Base-by-base conservation (phyloP, 75 land plant species). In the Picea glauca region DNA sequence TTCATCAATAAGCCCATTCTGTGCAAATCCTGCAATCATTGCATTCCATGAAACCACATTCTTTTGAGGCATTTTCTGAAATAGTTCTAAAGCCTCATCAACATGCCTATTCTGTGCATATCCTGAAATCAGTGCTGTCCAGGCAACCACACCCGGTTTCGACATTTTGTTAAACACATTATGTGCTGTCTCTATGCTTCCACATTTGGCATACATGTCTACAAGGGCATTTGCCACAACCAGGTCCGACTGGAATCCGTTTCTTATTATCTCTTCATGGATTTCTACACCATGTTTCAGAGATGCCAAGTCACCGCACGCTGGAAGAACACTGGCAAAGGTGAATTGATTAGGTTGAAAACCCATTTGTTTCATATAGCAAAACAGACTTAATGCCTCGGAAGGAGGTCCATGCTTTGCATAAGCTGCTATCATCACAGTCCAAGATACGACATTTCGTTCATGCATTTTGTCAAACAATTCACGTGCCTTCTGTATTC, bases 11-110 rank as follows among this genome's bases (percentile, higher is more conserved):
- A 4, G 3, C 35, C 59, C 59, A 20, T 86, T 86, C 61, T 89
- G 86, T 33, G 85, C 87, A 58, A 87, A 90, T 32, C 84, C 88
- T 14, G 80, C 77, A 18, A 91, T 80, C 86, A 91, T 87, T 7
- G 89, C 81, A 70, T 87, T 91, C 89, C 91, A 89, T 31, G 84
- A 88, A 58, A 85, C 85, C 12, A 81, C 86, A 74, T 85, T 85
- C 61, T 82, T 73, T 4, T 78, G 60, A 33, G 83, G 76, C 43
- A 80, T 83, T 85, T 87, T 84, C 32, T 87, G 87, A 74, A 91
- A 91, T 18, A 76, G 12, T 40, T 77, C 58, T 43, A 80, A 56
- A 56, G 82, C 78, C 20, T 58, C 46, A 6, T 20, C 30, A 46
- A 62, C 82, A 12, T 58, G 65, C 26, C 78, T 79, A 60, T 60